Evolutionary conservation across 331 rosid species (phyloP).

Genomic region (Telfairia occidentalis): DNA sequence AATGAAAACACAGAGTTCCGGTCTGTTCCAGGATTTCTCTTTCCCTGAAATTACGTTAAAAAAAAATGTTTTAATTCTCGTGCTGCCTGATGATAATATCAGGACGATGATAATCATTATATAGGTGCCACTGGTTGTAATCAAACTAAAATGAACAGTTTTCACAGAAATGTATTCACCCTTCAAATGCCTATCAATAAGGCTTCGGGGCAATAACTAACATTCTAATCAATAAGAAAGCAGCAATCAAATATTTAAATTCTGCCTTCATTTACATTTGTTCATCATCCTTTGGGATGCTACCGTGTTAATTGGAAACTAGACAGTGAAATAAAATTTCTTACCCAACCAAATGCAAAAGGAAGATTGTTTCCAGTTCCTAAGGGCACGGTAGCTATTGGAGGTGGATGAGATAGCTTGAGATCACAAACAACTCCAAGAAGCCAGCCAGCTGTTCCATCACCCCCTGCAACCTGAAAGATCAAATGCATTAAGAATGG

Average conservation of each 20-base stretch:
- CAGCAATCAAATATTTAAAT: neutral
- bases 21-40: slow-evolving; percentile 91
- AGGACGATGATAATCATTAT: neutral
- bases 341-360: slow-evolving; percentile 98
- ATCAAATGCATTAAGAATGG: neutral
- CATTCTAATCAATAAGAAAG: neutral
- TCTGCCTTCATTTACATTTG: neutral
- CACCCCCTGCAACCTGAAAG: slow-evolving; percentile 94
- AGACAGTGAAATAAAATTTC: slow-evolving; percentile 14
- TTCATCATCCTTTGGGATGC: neutral
- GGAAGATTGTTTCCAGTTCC: slow-evolving; percentile 99
- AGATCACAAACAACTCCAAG: slow-evolving; percentile 98
- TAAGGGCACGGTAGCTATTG: slow-evolving; percentile 82
- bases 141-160: neutral
- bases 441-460: slow-evolving; percentile 99
- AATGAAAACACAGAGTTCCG: slow-evolving; percentile 45
- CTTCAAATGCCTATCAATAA: neutral
- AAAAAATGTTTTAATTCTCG: neutral
- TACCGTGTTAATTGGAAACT: neutral
- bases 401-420: slow-evolving; percentile 64
- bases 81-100: neutral
- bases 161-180: neutral
- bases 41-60: slow-evolving; percentile 49
- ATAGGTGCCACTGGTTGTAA: neutral
- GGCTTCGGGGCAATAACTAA: neutral